Evolutionary conservation across 257 asterid species (phyloP).

Genomic region (Coffea eugenioides): DNA sequence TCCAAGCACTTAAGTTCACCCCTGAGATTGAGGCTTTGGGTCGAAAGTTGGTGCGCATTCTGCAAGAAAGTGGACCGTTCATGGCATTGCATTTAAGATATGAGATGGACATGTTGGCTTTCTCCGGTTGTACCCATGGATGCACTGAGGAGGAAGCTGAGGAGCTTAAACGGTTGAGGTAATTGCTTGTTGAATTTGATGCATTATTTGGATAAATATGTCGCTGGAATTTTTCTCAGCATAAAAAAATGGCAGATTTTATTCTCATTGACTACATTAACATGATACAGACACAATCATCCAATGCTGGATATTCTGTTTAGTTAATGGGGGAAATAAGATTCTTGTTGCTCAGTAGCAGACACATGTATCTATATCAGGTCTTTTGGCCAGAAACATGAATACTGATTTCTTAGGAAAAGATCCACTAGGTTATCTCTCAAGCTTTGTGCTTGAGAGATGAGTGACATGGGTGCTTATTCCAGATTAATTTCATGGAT

Average conservation of each 20-base stretch:
- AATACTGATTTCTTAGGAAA: not conserved
- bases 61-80: conserved; percentile 70
- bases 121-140: conserved; percentile 96
- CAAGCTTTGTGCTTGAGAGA: not conserved
- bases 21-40: conserved; percentile 90
- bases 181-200: conserved; percentile 10
- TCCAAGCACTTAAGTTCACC: conserved; percentile 78
- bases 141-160: conserved; percentile 78
- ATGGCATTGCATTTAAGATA: conserved; percentile 87
- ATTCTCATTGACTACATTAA: not conserved
- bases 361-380: not conserved
- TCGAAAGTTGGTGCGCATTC: conserved; percentile 59
- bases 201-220: not conserved
- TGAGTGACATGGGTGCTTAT: too few species aligned
- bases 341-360: not conserved
- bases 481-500: not conserved
- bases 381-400: not conserved
- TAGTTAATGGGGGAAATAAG: not conserved
- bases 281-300: not conserved
- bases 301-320: not conserved
- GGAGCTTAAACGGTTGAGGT: conserved; percentile 85
- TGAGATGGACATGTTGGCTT: conserved; percentile 98
- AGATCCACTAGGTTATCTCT: not conserved
- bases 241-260: not conserved
- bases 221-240: not conserved